Evolutionary conservation across 2,329 filamentous ascomycete species (phyloP).

Genomic region (Keithomyces neogunnii): DNA sequence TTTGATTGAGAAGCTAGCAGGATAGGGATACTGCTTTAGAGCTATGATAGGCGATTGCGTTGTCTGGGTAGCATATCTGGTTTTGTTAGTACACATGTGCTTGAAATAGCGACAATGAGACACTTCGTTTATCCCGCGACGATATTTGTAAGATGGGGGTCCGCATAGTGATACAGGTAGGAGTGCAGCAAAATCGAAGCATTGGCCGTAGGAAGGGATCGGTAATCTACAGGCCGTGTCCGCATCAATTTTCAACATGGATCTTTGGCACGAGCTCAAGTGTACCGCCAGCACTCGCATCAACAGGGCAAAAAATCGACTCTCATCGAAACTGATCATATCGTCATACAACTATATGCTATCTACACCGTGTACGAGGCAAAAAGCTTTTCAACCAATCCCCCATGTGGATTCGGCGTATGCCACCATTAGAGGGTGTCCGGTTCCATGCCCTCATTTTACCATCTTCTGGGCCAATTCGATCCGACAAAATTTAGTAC

Average conservation of each 20-base stretch:
- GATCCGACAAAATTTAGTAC: conserved; percentile 5
- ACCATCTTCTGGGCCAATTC: background rate
- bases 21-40: background rate
- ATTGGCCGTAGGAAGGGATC: too few species aligned
- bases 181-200: too few species aligned
- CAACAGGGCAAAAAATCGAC: background rate
- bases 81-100: conserved; percentile 1
- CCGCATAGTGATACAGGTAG: too few species aligned
- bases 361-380: background rate
- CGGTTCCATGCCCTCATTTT: background rate
- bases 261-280: background rate
- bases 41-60: background rate
- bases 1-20: too few species aligned
- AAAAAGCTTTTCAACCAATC: background rate
- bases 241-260: too few species aligned
- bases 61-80: conserved; percentile 5
- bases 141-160: too few species aligned
- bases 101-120: conserved; percentile 3
- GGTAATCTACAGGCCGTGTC: too few species aligned
- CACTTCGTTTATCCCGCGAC: background rate
- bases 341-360: background rate
- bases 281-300: background rate
- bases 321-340: background rate
- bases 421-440: background rate
- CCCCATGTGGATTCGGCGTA: background rate